Base-by-base conservation (phyloP, 257 asterid species). In the Asclepias syriaca region DNA sequence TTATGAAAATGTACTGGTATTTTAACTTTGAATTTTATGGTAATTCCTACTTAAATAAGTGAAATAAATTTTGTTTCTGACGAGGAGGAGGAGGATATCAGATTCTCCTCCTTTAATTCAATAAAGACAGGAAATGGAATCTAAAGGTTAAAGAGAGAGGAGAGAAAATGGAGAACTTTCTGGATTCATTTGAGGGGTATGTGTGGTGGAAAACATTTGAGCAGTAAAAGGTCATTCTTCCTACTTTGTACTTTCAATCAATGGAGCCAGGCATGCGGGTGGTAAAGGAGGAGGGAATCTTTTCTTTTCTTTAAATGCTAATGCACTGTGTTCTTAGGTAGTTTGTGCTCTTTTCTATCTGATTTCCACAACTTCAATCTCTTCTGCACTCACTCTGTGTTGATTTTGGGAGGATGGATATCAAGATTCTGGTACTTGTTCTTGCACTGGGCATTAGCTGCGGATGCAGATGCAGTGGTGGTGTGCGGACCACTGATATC, bases 401-500 rank as follows among this genome's bases (percentile, higher is more conserved):
- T 34, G 40, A 50, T 76, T 80, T 40, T 64, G 72, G 81, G 86
- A 94, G 96, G 83, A 91, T 91, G 99, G 92, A 88, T 69, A 69
- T 72, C 27, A 84, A 83, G 84, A 79, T 83, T 82, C 80, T 87
- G 80, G 65, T 88, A 69, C 45, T 83, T 75, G 74, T 95, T 58
- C 57, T 84, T 37, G 14, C 83, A 15, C 75, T 87, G 73, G 75
- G 90, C 80, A 75, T 81, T 76, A 79, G 63, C 81, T 82, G 87
- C 86, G 74, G 78, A 79, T 81, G 89, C 68, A 69, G 81, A 79
- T 81, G 89, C 68, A 69, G 81, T 77, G 96, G 97, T 54, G 79
- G 96, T 68, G 91, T 88, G 66, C 75, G 50, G 55, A 74, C 82
- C 45, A 70, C 77, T 77, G 61, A 79, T 77, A 74, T 12, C 61